A percentile compares a stretch with the other conserved stretches of the same genome.
Evolutionary conservation across 164 flowering plant species (phyloP).

Genomic region (Vitis riparia): DNA sequence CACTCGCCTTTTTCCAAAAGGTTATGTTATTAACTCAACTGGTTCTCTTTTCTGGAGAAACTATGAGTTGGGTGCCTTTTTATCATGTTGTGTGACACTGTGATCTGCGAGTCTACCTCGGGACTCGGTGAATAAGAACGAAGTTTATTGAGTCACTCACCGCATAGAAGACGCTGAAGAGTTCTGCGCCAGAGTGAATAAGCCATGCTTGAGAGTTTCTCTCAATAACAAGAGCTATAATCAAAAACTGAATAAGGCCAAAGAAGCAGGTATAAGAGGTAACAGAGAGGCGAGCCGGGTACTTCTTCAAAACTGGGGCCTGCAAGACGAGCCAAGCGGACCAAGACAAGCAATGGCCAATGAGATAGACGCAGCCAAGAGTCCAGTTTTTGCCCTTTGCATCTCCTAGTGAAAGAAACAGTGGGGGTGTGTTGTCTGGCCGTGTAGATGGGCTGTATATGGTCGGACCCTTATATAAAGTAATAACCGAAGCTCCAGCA

Average conservation of each 20-base stretch:
- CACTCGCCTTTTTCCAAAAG: neutral
- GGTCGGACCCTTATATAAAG: conserved; percentile 88
- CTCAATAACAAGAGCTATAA: conserved; percentile 70
- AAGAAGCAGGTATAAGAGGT: conserved; percentile 95
- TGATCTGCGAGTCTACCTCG: too few relatives aligned
- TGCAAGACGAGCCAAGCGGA: conserved; percentile 96
- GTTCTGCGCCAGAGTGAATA: conserved; percentile 74
- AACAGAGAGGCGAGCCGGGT: conserved; percentile 93
- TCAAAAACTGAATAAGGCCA: conserved; percentile 82
- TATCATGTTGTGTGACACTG: too few relatives aligned
- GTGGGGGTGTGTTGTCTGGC: conserved; percentile 20
- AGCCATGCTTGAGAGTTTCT: conserved; percentile 74
- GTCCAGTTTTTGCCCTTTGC: conserved; percentile 91
- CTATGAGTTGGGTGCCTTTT: too few relatives aligned
- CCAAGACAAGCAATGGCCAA: conserved; percentile 98
- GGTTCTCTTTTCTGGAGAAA: neutral
- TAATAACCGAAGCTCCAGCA: conserved; percentile 88
- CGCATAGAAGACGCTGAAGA: conserved; percentile 90
- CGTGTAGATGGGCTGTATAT: conserved; percentile 63
- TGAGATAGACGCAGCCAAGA: conserved; percentile 80
- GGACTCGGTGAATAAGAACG: neutral
- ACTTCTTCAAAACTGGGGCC: conserved; percentile 89
- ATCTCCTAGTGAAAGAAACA: conserved; percentile 52
- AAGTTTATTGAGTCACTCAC: conserved; percentile 37
- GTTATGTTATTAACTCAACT: neutral